phyloP scores from a whole-genome alignment of 495 filamentous ascomycete genomes.

The Hyaloscypha variabilis region DNA sequence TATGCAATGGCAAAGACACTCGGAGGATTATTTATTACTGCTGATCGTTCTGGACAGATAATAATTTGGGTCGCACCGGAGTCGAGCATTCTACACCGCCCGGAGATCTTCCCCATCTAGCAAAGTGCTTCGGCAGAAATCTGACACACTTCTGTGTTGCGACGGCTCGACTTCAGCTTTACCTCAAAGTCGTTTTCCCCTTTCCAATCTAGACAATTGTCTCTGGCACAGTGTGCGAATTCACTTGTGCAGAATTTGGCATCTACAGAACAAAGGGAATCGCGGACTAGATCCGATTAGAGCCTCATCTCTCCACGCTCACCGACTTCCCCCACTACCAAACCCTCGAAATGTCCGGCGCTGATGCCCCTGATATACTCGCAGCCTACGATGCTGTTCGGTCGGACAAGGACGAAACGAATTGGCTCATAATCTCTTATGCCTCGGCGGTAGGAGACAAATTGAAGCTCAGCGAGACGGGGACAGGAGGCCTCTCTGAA shows the following conservation, averaged over 20 bases:
- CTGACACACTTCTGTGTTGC: constrained; percentile 7
- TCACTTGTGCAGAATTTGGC: background rate
- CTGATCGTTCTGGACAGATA: constrained; percentile 8
- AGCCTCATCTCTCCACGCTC: background rate
- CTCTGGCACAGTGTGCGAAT: background rate
- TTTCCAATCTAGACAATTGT: background rate
- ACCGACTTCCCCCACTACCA: background rate
- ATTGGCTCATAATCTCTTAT: constrained; percentile 61
- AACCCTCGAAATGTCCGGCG: constrained; percentile 27
- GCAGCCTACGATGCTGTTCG: constrained; percentile 39
- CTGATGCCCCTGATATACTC: constrained; percentile 31
- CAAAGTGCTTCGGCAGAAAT: background rate
- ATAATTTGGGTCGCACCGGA: background rate
- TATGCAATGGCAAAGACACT: constrained; percentile 8
- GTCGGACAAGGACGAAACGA: constrained; percentile 56
- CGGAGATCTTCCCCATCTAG: too few species aligned
- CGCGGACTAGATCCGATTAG: constrained; percentile 1
- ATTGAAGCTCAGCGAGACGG: constrained; percentile 48
- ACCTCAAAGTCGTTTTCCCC: background rate
- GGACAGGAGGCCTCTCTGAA: constrained; percentile 53
- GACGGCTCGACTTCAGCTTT: background rate
- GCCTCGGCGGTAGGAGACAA: constrained; percentile 47
- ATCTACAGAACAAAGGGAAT: background rate
- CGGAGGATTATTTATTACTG: background rate
- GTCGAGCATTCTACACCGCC: background rate